A percentile compares a stretch with the other conserved stretches of the same genome.
Evolutionary conservation across 2,329 filamentous ascomycete genomes (phyloP).

Genomic region (Botrytis deweyae): DNA sequence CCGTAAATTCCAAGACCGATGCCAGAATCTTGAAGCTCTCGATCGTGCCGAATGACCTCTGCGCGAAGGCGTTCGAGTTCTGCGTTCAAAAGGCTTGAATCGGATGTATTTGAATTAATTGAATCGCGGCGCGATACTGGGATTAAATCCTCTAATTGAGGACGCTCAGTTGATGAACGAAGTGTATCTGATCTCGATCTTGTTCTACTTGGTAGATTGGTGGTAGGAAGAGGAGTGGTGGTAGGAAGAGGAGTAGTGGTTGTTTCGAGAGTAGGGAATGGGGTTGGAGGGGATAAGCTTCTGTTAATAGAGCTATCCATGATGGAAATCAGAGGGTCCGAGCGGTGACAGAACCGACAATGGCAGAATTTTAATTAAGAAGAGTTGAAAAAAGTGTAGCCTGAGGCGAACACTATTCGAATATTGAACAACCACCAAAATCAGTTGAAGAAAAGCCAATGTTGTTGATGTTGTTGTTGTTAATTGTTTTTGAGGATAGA

Average conservation of each 20-base stretch:
- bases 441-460: background rate
- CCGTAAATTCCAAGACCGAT: slow-evolving; percentile 2
- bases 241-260: background rate
- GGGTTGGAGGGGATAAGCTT: background rate
- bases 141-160: background rate
- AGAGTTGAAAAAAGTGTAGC: background rate
- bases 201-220: background rate
- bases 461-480: background rate
- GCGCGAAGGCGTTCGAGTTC: slow-evolving; percentile 1
- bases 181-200: background rate
- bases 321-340: background rate
- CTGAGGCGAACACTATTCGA: background rate
- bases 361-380: slow-evolving; percentile 7
- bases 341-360: slow-evolving; percentile 12
- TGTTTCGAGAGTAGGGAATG: background rate
- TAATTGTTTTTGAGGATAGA: background rate
- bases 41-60: background rate
- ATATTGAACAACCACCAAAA: background rate
- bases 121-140: background rate
- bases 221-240: background rate
- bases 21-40: background rate
- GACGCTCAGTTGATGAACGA: background rate
- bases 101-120: background rate
- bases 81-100: background rate
- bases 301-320: slow-evolving; percentile 5